These are phyloP conservation scores for Annulohypoxylon stygium DNA, from an alignment of 495 filamentous ascomycete species.

Conservation along the genomic window DNA sequence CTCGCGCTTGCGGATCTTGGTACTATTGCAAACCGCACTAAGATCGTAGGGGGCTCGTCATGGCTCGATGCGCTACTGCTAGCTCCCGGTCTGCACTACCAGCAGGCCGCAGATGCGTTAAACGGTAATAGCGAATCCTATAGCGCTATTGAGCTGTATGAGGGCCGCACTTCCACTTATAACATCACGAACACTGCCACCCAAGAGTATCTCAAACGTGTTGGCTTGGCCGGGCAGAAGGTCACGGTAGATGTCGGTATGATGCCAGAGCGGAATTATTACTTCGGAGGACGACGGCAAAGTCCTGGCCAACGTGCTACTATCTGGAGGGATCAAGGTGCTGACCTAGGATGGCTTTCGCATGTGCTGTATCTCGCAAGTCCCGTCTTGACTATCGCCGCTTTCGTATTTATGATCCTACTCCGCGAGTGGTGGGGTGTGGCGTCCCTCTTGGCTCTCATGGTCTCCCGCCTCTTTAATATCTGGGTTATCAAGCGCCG, in stretches of 20 bases:
- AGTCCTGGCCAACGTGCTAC: conserved; percentile 47
- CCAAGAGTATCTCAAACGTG: conserved; percentile 61
- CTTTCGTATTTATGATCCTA: conserved; percentile 57
- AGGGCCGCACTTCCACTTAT: conserved; percentile 53
- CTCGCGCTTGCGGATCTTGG: conserved; percentile 69
- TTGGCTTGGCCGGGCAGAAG: conserved; percentile 60
- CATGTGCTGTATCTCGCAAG: conserved; percentile 61
- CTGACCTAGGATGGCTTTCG: conserved; percentile 56
- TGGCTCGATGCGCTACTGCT: conserved; percentile 68
- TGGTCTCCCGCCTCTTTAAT: conserved; percentile 67
- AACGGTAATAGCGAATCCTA: conserved; percentile 43
- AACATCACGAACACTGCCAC: conserved; percentile 68
- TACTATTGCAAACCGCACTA: conserved; percentile 66
- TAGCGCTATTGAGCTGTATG: conserved; percentile 54
- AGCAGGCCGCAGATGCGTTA: conserved; percentile 68
- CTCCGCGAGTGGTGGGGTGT: conserved; percentile 68
- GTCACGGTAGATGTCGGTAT: conserved; percentile 62
- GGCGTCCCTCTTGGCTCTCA: conserved; percentile 58
- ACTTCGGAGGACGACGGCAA: conserved; percentile 24
- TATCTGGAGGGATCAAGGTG: conserved; percentile 50
- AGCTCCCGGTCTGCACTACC: conserved; percentile 70
- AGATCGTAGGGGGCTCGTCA: conserved; percentile 64
- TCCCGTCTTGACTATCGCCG: conserved; percentile 58
- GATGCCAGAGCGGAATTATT: conserved; percentile 37
- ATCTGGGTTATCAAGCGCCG: conserved; percentile 67